phyloP scores from a whole-genome alignment of 495 filamentous ascomycete species.

The Viridothelium virens region DNA sequence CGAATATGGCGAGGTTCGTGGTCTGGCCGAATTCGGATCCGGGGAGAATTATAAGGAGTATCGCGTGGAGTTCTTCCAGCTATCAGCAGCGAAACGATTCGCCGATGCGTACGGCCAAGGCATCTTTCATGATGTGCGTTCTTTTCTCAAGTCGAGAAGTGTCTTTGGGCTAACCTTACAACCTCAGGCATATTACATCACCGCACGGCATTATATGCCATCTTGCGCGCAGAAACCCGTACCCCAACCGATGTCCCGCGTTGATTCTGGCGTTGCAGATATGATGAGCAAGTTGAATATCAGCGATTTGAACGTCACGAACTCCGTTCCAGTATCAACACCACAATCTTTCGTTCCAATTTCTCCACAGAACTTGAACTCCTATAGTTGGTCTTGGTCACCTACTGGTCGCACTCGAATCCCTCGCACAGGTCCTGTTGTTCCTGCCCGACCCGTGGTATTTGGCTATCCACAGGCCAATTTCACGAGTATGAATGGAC shows the following conservation, averaged over 20 bases:
- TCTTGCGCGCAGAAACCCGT: not conserved
- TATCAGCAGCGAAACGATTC: conserved; percentile 17
- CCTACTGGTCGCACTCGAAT: conserved; percentile 20
- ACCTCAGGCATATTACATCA: not conserved
- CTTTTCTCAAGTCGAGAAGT: not conserved
- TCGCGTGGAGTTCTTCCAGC: conserved; percentile 24
- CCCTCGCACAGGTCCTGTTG: not conserved
- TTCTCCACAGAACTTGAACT: not conserved
- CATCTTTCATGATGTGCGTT: not conserved
- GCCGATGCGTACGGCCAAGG: conserved; percentile 1
- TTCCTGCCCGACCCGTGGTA: not conserved
- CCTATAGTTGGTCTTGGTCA: conserved; percentile 11
- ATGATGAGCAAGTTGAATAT: not conserved
- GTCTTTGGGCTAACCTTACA: not conserved
- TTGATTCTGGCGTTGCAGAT: conserved; percentile 6
- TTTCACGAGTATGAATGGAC: not conserved
- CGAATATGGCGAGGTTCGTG: conserved; percentile 16
- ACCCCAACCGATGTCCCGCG: not conserved
- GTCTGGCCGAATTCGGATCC: conserved; percentile 5
- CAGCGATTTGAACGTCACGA: not conserved
- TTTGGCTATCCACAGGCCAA: not conserved
- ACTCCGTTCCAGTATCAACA: not conserved
- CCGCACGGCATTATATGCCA: conserved; percentile 2
- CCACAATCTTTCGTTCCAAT: not conserved
- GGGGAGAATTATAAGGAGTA: conserved; percentile 13